Evolutionary conservation across 2,329 filamentous ascomycete species (phyloP).

Genomic region (Hyphodiscus sp.): DNA sequence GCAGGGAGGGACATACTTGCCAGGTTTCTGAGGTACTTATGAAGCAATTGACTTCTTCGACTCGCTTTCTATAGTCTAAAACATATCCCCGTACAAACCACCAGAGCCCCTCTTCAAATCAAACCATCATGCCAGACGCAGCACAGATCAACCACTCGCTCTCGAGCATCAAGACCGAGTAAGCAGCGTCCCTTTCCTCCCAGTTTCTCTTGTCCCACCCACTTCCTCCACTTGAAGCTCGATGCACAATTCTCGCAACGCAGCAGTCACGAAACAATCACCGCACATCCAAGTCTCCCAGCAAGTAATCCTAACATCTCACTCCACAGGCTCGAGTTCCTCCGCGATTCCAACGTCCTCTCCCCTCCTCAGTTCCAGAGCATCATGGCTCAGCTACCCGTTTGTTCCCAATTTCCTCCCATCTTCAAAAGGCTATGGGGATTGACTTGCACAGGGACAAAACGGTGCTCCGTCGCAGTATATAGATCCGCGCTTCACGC

Average conservation of each 20-base stretch:
- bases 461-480: constrained; percentile 22
- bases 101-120: too few species aligned
- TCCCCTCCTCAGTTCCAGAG: constrained; percentile 27
- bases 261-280: too few species aligned
- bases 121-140: constrained; percentile 20
- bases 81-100: too few species aligned
- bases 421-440: not conserved
- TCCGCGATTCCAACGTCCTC: constrained; percentile 27
- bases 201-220: too few species aligned
- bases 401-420: constrained; percentile 5
- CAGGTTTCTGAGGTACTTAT: too few species aligned
- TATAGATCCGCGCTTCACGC: constrained; percentile 25
- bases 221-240: too few species aligned
- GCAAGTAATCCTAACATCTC: too few species aligned
- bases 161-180: constrained; percentile 19
- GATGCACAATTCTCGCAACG: too few species aligned
- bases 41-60: too few species aligned
- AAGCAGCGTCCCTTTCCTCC: too few species aligned
- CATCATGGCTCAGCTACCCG: constrained; percentile 31
- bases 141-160: constrained; percentile 25
- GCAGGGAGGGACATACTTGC: not conserved
- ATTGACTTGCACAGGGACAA: constrained; percentile 14
- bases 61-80: too few species aligned
- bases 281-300: too few species aligned
- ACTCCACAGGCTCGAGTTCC: constrained; percentile 20